Conservation (phyloP, 1,284 basidiomycete genomes). For the Tetrapyrgos nigripes region DNA sequence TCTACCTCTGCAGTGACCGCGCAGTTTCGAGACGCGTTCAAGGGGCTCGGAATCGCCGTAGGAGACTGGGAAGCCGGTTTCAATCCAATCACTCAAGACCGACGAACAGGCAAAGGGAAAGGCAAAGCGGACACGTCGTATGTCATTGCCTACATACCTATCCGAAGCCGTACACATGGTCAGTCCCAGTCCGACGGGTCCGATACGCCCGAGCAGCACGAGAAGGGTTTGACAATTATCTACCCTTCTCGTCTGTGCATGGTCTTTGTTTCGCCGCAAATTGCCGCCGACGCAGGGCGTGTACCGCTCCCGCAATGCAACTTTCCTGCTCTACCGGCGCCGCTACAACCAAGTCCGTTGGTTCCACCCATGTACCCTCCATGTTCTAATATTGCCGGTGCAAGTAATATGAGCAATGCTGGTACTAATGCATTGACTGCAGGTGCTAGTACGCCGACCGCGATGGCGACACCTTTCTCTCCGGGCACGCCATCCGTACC, state of each 20-base stretch:
- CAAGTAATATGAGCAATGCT: background rate
- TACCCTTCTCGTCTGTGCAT: constrained; percentile 71
- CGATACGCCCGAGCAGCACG: constrained; percentile 24
- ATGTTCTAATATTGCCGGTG: background rate
- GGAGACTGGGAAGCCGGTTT: constrained; percentile 43
- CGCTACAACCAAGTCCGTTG: constrained; percentile 69
- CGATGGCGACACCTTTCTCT: constrained; percentile 7
- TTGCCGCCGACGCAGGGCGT: constrained; percentile 16
- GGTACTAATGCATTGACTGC: background rate
- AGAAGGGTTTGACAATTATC: constrained; percentile 75
- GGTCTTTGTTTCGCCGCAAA: constrained; percentile 42
- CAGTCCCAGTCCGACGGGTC: constrained; percentile 37
- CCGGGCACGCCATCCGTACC: background rate
- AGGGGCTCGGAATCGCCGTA: constrained; percentile 61
- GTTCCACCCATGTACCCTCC: background rate
- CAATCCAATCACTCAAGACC: constrained; percentile 8
- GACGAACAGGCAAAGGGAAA: background rate
- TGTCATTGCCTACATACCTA: constrained; percentile 73
- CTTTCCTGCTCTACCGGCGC: constrained; percentile 68
- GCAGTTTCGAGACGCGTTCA: constrained; percentile 66
- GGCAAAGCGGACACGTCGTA: constrained; percentile 40
- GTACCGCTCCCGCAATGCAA: constrained; percentile 47
- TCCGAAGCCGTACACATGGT: constrained; percentile 73
- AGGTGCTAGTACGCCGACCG: background rate
- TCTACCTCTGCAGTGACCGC: constrained; percentile 64